phyloP scores from a whole-genome alignment of 176 grass and related monocot species.

The Carex kokanica region DNA sequence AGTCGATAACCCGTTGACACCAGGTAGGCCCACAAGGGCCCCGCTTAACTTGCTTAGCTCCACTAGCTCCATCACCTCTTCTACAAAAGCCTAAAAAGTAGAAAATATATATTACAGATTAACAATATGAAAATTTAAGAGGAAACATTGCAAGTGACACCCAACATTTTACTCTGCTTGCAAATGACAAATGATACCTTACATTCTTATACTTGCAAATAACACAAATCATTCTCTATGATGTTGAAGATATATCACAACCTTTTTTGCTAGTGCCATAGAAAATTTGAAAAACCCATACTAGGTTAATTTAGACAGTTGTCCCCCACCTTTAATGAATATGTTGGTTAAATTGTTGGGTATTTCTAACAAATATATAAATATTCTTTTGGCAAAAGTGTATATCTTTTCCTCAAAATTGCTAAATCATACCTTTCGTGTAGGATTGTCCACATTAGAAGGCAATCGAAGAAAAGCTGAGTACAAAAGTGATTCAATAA shows the following conservation, averaged over 20 bases:
- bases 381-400: conserved; percentile 9
- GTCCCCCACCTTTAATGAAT: background rate
- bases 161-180: background rate
- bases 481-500: conserved; percentile 24
- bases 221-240: background rate
- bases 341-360: background rate
- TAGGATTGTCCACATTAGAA: conserved; percentile 65
- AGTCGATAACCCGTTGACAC: conserved; percentile 80
- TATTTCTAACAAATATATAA: conserved; percentile 30
- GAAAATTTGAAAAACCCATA: background rate
- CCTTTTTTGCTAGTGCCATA: background rate
- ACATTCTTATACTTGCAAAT: background rate
- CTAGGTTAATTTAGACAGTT: background rate
- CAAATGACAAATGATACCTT: background rate
- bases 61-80: conserved; percentile 99
- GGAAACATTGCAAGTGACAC: background rate
- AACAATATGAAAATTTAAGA: background rate
- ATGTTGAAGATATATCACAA: background rate
- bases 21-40: conserved; percentile 90
- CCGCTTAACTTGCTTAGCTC: conserved; percentile 81
- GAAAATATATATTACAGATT: conserved; percentile 16
- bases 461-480: conserved; percentile 26
- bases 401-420: background rate
- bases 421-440: conserved; percentile 52
- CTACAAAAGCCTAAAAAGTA: conserved; percentile 68